Evolutionary conservation across 176 grass and related monocot species (phyloP).

Genomic region (Pharus latifolius): DNA sequence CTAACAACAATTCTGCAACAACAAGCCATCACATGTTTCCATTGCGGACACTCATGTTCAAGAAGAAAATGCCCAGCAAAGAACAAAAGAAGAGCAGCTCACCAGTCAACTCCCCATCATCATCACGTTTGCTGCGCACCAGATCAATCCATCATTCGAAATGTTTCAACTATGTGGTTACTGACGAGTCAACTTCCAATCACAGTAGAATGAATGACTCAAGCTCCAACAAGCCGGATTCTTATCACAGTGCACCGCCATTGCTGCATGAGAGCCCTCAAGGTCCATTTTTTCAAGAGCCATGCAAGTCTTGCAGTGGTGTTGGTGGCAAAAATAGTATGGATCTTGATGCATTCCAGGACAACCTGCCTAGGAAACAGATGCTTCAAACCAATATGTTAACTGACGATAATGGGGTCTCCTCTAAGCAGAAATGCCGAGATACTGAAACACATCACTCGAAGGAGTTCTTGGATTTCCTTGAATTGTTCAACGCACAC

Average conservation of each 20-base stretch:
- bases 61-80: slow-evolving; percentile 25
- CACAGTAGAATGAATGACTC: slow-evolving; percentile 11
- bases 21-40: background rate
- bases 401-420: slow-evolving; percentile 5
- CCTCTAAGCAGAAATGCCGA: slow-evolving; percentile 1
- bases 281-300: background rate
- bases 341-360: slow-evolving; percentile 11
- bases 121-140: slow-evolving; percentile 29
- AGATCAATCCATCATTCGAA: slow-evolving; percentile 61
- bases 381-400: background rate
- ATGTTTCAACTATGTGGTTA: slow-evolving; percentile 39
- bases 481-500: slow-evolving; percentile 47
- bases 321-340: background rate
- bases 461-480: slow-evolving; percentile 56
- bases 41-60: slow-evolving; percentile 37
- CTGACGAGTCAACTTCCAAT: slow-evolving; percentile 24
- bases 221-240: slow-evolving; percentile 1
- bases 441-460: slow-evolving; percentile 32
- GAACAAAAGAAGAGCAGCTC: slow-evolving; percentile 18
- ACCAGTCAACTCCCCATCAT: background rate
- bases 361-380: background rate
- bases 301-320: background rate
- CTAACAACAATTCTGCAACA: slow-evolving; percentile 1
- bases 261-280: background rate
- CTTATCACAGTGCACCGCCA: slow-evolving; percentile 4